These are phyloP conservation scores for Colletotrichum orchidophilum DNA, from an alignment of 2,329 filamentous ascomycete genomes.

Conservation along the genomic window DNA sequence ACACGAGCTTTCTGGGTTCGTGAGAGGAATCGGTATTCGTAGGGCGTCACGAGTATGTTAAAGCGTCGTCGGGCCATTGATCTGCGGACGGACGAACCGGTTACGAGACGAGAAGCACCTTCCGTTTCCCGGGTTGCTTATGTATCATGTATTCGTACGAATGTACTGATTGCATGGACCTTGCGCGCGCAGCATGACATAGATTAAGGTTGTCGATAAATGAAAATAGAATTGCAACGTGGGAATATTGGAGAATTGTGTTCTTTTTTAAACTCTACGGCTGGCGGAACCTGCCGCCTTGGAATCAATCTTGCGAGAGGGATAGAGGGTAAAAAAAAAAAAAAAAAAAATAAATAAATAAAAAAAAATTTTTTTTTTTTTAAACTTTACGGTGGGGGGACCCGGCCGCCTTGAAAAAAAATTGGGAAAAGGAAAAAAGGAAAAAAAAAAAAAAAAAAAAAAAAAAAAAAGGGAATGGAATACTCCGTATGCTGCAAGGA, in stretches of 20 bases:
- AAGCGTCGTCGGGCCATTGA: neutral
- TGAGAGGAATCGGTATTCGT: neutral
- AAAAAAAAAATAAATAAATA: neutral
- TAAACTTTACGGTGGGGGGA: neutral
- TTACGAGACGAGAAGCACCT: neutral
- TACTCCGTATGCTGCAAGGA: neutral
- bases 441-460: neutral
- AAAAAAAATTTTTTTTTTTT: neutral
- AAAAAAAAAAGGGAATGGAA: too few relatives aligned
- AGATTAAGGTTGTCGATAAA: neutral
- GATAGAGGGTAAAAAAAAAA: neutral
- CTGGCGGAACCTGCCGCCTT: neutral
- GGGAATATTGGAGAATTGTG: neutral
- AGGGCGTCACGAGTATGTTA: too few relatives aligned
- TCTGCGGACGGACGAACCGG: neutral
- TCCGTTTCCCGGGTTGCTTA: neutral
- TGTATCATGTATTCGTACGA: neutral
- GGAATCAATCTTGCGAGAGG: neutral
- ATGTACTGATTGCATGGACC: neutral
- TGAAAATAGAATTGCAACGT: neutral
- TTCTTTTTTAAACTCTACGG: neutral
- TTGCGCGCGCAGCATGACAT: neutral
- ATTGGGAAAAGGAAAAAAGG: neutral
- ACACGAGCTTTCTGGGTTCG: neutral
- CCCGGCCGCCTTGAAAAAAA: neutral